Percentiles rank a stretch among this genome's conserved stretches.
Conservation (phyloP, 768 basidiomycete genomes). For the Roridomyces roridus region DNA sequence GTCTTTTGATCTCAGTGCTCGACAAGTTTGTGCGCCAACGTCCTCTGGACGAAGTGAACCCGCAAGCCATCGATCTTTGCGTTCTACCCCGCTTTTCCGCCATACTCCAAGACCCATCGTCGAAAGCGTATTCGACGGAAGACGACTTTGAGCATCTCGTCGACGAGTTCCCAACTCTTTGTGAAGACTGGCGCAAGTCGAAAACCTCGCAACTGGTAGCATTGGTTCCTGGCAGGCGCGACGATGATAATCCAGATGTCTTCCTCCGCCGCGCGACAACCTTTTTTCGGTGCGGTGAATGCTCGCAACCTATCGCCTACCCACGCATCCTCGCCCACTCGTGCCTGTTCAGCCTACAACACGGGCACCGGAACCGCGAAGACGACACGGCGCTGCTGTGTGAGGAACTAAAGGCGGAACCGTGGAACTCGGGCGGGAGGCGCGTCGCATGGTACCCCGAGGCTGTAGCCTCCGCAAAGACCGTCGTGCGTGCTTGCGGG, state of each 20-base stretch:
- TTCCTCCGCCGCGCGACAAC: conserved; percentile 30
- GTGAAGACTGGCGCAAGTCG: conserved; percentile 27
- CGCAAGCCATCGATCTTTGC: conserved; percentile 30
- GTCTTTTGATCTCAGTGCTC: conserved; percentile 25
- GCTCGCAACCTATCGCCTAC: conserved; percentile 32
- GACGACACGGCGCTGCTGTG: conserved; percentile 26
- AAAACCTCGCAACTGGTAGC: conserved; percentile 25
- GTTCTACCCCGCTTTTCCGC: conserved; percentile 27
- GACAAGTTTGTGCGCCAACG: conserved; percentile 21
- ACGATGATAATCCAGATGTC: no score
- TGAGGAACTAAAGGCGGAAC: conserved; percentile 23
- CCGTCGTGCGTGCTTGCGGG: conserved; percentile 24
- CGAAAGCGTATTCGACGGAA: conserved; percentile 21
- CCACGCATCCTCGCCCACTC: conserved; percentile 30
- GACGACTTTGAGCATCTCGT: conserved; percentile 25
- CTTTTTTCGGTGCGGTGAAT: conserved; percentile 31
- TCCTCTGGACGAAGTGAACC: conserved; percentile 26
- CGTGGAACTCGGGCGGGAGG: conserved; percentile 27
- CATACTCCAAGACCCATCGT: conserved; percentile 27
- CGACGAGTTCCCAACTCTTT: conserved; percentile 22
- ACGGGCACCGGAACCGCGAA: conserved; percentile 31
- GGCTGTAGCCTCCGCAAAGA: conserved; percentile 21
- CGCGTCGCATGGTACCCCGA: conserved; percentile 21
- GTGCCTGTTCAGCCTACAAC: conserved; percentile 26
- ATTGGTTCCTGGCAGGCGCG: conserved; percentile 20